Base-by-base conservation (phyloP, 2,329 filamentous ascomycete genomes). In the Scedosporium boydii region DNA sequence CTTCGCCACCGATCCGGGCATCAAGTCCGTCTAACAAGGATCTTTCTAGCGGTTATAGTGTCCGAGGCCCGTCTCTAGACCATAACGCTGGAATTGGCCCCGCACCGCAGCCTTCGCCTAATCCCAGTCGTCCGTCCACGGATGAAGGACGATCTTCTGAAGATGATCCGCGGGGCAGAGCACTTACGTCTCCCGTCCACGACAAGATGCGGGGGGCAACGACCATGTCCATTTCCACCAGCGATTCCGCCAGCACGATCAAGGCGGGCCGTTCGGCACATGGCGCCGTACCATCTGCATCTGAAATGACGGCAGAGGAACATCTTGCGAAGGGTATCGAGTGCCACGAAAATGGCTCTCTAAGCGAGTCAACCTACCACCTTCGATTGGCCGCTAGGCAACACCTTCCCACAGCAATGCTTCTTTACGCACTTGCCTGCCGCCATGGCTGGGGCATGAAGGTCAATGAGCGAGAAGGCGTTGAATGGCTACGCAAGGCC, bases 361-460 rank as follows among this genome's bases (percentile, higher is more conserved):
- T 96, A 34, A 92, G 93, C 66, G 93, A 98, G 74, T 98, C 93
- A 0, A 98, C 95, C 0, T 99, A 98, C 71, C 95, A 99, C 72
- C 82, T 99, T 55, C 89, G 95, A 41, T 84, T 96, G 64, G 95
- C 95, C 3, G 93, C 95, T 0, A 87, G 87, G 68, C 87, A 90
- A 63, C 90, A 91, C 57, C 85, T 96, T 63, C 90, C 95, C 0
- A 96, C 93, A 0, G 95, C 89, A 23, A 99, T 99, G 95, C 84
- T 99, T 12, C 81, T 98, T 38, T 99, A 97, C 73, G 95, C 93
- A 4, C 82, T 99, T 42, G 95, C 95, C 10, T 98, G 93, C 71
- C 85, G 95, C 59, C 95, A 99, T 71, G 95, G 95, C 58, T 99
- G 95, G 95, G 95, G 95, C 18, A 97, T 98, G 91, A 87, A 93